Evolutionary conservation across 2,329 filamentous ascomycete species (phyloP), one percentile per base, ranked within the genome.

Genomic region (Cryphonectria naterciae): DNA sequence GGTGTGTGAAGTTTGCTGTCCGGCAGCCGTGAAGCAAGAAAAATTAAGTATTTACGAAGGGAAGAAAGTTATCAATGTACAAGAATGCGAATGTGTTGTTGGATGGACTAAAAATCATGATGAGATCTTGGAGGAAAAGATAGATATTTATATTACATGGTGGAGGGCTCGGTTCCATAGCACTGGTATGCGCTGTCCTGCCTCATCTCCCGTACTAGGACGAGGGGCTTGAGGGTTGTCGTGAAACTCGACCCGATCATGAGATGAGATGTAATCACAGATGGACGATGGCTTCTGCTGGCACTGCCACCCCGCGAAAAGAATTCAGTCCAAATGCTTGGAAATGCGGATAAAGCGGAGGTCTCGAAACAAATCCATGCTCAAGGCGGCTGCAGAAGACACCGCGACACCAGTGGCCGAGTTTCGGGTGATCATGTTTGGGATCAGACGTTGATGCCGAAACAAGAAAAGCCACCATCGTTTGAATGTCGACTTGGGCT

Each of bases 21-120:
- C 61, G 61, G 61, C 61, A 64, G 61, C 61, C 25, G 37, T 62
- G 35, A 35, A 62, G 19, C n/a, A 60, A 22, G 28, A 63, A 32
- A 58, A 19, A 39, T 39, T 10, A 19, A 35, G 8, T 52, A 52
- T 35, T 17, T 58, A 35, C 25, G 28, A 58, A 32, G 19, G 28
- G 22, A 37, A 25, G 19, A 28, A 52, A 62, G 58, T n/a, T 10
- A 8, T 7, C 19, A n/a, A 62, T 39, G 60, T 62, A 62, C 54
- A 58, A 32, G 54, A 28, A 28, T 32, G 54, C 2, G 54, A 32
- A 17, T 19, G 54, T 35, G 54, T 58, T 32, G 54, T 7, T 15
- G 46, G 54, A 58, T 58, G 13, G 15, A 32, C 5, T 8, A 35
- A 32, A 32, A 15, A 19, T 58, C 2, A 19, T 58, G 15, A 35